Evolutionary conservation across 257 asterid species (phyloP), one percentile per base, ranked within the genome.

Genomic region (Sherardia arvensis): DNA sequence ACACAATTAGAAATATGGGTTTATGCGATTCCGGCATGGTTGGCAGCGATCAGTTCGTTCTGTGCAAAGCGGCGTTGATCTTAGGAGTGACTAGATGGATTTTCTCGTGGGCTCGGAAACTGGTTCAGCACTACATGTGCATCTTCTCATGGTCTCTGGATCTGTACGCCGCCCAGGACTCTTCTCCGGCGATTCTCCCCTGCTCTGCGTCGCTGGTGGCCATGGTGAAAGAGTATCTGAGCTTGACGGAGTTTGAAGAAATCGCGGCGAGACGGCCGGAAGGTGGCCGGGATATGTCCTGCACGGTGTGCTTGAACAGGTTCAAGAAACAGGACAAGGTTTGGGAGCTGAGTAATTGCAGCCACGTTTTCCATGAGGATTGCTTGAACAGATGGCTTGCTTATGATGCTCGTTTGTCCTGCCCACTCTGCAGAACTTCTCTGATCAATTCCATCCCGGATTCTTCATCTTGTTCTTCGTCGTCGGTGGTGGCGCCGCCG

Each of bases 401-500:
- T 8, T 80, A 82, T 26, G 95, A 84, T 51, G 74, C 74, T 70
- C 75, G 78, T 36, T 65, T 84, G 48, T 72, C 92, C 0, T 87
- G 92, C 33, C 95, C 95, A 0, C 91, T 86, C 23, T 86, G 95
- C 64, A 69, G 95, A 61, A 79, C 87, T 18, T 73, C 85, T 4
- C 58, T 86, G 71, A 64, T 84, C 28, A 30, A 73, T 26, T 32
- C 4, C 7, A 43, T 7, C 51, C 25, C 59, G 4, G 15, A 30
- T 2, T 25, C 58, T 12, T 70, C 76, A 26, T 25, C 77, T 1
- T 21, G 55, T n/a, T 7, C 75, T 22, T 29, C 68, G 5, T 54
- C 59, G 2, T 54, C 7, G 15, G 4, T 33, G 58, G 58, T 23
- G 28, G 58, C 56, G 28, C 17, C 27, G 15, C 59, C 66, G 20